Percentiles rank a stretch among this genome's conserved stretches.
Evolutionary conservation across 495 filamentous ascomycete genomes (phyloP).

Genomic region (Clavariopsis aquatica): DNA sequence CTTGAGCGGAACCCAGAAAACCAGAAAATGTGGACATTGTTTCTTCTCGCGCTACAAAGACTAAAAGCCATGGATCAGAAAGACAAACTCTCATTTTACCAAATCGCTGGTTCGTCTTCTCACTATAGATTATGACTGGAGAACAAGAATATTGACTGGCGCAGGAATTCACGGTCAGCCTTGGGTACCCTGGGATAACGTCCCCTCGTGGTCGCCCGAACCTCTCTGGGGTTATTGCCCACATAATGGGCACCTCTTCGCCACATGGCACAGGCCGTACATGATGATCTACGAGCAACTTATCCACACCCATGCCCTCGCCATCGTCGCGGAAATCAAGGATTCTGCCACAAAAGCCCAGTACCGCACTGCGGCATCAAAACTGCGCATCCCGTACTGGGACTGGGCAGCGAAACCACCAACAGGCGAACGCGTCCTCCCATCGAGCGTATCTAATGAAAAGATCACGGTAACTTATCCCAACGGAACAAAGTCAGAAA

Average conservation of each 20-base stretch:
- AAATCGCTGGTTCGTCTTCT: slow-evolving; percentile 36
- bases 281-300: slow-evolving; percentile 42
- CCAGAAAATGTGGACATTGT: slow-evolving; percentile 38
- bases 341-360: neutral
- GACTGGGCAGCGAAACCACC: slow-evolving; percentile 32
- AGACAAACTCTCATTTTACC: slow-evolving; percentile 34
- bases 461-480: slow-evolving; percentile 10
- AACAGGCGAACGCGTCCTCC: slow-evolving; percentile 8
- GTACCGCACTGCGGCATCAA: slow-evolving; percentile 5
- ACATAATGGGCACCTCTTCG: slow-evolving; percentile 15
- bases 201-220: slow-evolving; percentile 32
- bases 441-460: neutral
- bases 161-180: slow-evolving; percentile 25
- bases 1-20: slow-evolving; percentile 25
- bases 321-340: slow-evolving; percentile 9
- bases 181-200: slow-evolving; percentile 8
- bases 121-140: neutral
- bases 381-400: slow-evolving; percentile 24
- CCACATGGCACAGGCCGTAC: slow-evolving; percentile 23
- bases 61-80: slow-evolving; percentile 32
- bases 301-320: slow-evolving; percentile 1
- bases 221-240: slow-evolving; percentile 34
- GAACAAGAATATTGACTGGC: neutral
- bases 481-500: slow-evolving; percentile 5
- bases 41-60: slow-evolving; percentile 36